Conservation (phyloP, 768 basidiomycete species). For the Daedaleopsis nitida region DNA sequence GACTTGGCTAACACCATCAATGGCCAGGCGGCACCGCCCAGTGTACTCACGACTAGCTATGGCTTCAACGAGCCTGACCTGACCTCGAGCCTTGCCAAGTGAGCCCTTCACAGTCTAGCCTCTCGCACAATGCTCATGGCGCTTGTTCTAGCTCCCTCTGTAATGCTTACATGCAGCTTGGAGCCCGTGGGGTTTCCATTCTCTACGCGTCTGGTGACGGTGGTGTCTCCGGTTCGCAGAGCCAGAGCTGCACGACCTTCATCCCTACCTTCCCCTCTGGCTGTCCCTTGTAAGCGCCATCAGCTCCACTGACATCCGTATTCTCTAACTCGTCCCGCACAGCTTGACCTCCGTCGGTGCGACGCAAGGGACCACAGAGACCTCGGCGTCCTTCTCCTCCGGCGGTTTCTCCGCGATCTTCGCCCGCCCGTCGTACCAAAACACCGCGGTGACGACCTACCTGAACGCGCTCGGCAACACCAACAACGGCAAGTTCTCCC, state of each 20-base stretch:
- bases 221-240: constrained; percentile 37
- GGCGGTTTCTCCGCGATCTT: constrained; percentile 42
- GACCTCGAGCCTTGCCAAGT: constrained; percentile 6
- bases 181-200: constrained; percentile 38
- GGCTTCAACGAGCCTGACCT: constrained; percentile 33
- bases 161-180: constrained; percentile 39
- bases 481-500: constrained; percentile 33
- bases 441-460: constrained; percentile 38
- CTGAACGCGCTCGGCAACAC: constrained; percentile 34
- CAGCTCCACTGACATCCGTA: neutral
- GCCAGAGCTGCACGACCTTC: constrained; percentile 32
- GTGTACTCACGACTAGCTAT: constrained; percentile 38
- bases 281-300: constrained; percentile 35
- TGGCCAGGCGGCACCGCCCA: constrained; percentile 26
- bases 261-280: constrained; percentile 38
- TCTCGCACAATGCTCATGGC: neutral
- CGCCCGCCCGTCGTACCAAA: constrained; percentile 38
- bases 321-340: no score
- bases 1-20: constrained; percentile 33
- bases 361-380: constrained; percentile 33
- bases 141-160: constrained; percentile 31
- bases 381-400: constrained; percentile 33
- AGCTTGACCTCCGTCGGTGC: constrained; percentile 40
- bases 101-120: neutral
- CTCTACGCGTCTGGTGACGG: constrained; percentile 43